These are phyloP conservation scores for Chlamydomonas applanata DNA, from an alignment of 139 green algal species.

Conservation along the genomic window DNA sequence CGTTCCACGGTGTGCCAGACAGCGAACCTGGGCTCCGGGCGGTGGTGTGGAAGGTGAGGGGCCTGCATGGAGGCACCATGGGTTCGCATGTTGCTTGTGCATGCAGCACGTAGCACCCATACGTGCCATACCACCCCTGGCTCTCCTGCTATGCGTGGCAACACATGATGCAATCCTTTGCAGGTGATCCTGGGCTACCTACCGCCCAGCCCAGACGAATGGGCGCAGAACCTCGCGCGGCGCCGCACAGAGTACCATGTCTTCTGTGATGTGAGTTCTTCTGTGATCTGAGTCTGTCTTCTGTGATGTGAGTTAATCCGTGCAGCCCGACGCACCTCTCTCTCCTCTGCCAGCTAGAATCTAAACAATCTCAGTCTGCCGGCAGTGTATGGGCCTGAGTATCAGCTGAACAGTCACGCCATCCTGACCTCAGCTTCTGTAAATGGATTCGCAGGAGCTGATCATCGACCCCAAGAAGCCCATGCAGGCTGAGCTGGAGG, in stretches of 20 bases:
- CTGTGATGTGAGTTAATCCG: no score
- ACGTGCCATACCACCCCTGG: no score
- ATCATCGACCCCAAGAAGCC: conserved; percentile 76
- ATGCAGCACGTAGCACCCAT: no score
- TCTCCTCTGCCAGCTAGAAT: no score
- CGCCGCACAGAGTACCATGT: conserved; percentile 77
- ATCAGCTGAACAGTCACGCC: no score
- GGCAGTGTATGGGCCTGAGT: no score
- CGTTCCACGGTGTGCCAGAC: conserved; percentile 74
- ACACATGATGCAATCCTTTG: not conserved
- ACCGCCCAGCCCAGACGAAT: conserved; percentile 61
- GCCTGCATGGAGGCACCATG: no score
- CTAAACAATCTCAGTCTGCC: no score
- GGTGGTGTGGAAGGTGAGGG: conserved; percentile 74
- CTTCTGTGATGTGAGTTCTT: conserved; percentile 78
- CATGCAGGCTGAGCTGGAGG: conserved; percentile 4
- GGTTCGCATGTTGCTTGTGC: no score
- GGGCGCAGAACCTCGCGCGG: conserved; percentile 52
- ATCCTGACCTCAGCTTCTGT: no score
- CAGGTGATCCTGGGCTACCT: conserved; percentile 86
- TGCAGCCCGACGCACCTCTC: no score
- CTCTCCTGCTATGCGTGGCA: not conserved
- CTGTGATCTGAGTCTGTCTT: no score
- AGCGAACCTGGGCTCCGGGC: conserved; percentile 55
- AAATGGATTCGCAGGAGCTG: conserved; percentile 73